Percentiles rank a stretch among this genome's conserved stretches.
Conservation (phyloP, 176 grass and related monocot genomes). For the Pontederia crassipes region DNA sequence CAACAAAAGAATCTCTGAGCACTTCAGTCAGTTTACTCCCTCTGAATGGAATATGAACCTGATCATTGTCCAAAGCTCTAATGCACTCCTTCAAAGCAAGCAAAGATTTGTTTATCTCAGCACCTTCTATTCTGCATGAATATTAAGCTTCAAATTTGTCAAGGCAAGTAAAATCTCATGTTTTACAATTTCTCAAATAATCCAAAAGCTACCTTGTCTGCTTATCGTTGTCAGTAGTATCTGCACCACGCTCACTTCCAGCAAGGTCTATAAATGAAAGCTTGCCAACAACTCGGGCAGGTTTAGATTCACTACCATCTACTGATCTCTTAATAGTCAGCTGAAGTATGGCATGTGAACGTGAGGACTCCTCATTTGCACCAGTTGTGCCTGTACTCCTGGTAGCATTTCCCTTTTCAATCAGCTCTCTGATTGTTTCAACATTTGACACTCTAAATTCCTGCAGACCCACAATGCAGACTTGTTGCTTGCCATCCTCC, state of each 20-base stretch:
- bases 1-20: conserved; percentile 45
- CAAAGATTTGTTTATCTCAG: conserved; percentile 41
- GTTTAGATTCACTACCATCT: conserved; percentile 28
- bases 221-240: conserved; percentile 55
- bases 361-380: conserved; percentile 45
- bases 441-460: conserved; percentile 45
- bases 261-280: conserved; percentile 47
- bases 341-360: conserved; percentile 47
- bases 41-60: conserved; percentile 38
- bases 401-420: conserved; percentile 38
- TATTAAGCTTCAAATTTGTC: not conserved
- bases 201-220: conserved; percentile 31
- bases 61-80: conserved; percentile 37
- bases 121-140: conserved; percentile 38
- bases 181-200: conserved; percentile 2
- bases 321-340: conserved; percentile 32
- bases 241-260: conserved; percentile 37
- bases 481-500: conserved; percentile 49
- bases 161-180: not conserved
- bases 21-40: conserved; percentile 48
- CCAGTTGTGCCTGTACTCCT: conserved; percentile 43
- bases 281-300: conserved; percentile 39
- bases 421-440: conserved; percentile 36
- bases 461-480: conserved; percentile 50
- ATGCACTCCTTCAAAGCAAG: conserved; percentile 48